Percentiles rank a stretch among this genome's conserved stretches.
phyloP scores from a whole-genome alignment of 2,329 filamentous ascomycete species.

The Trichophyton simii region DNA sequence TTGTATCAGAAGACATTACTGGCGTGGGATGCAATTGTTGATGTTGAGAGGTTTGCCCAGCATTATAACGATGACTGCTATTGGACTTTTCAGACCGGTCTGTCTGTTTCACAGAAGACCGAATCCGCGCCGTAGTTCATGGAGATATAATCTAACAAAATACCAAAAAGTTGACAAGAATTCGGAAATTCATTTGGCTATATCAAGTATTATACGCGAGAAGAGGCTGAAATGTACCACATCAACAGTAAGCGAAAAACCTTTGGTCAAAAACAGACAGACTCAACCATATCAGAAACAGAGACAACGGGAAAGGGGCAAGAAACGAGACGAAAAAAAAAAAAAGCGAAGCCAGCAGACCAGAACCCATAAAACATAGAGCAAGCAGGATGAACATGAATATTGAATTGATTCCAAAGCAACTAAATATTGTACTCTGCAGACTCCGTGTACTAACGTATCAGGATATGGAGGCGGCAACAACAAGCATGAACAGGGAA shows the following conservation, averaged over 20 bases:
- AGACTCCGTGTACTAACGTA: background rate
- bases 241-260: background rate
- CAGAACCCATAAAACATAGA: background rate
- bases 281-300: background rate
- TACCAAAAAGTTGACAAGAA: no score
- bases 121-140: no score
- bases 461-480: background rate
- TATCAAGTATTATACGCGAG: background rate
- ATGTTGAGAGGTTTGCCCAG: no score
- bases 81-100: no score
- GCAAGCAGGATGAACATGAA: background rate
- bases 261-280: background rate
- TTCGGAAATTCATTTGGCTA: no score
- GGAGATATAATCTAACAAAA: no score
- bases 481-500: conserved; percentile 1
- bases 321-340: background rate
- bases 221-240: background rate
- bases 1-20: no score
- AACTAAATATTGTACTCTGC: conserved; percentile 1
- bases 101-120: no score
- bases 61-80: no score
- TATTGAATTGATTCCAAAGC: background rate
- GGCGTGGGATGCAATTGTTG: no score
- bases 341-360: background rate
- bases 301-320: background rate